A percentile compares a stretch with the other conserved stretches of the same genome.
These are phyloP conservation scores for Volutella citrinella DNA, from an alignment of 2,329 filamentous ascomycete genomes.

Conservation along the genomic window DNA sequence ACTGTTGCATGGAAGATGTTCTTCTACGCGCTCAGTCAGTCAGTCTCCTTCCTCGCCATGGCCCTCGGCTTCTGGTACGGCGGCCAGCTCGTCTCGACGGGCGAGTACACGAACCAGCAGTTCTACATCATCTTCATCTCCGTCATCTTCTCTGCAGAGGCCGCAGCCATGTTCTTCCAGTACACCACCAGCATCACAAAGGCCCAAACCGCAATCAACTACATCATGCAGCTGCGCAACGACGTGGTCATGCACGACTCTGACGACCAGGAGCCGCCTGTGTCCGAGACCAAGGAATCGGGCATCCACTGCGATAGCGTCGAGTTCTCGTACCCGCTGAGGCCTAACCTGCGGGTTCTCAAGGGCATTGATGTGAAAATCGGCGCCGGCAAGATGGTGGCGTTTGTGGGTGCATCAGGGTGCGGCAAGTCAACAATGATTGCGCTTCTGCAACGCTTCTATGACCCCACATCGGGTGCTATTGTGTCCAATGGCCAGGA, in stretches of 20 bases:
- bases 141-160: constrained; percentile 33
- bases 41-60: constrained; percentile 28
- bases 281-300: constrained; percentile 28
- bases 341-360: constrained; percentile 8
- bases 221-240: constrained; percentile 39
- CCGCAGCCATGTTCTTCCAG: constrained; percentile 31
- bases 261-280: constrained; percentile 32
- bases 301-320: constrained; percentile 13
- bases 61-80: constrained; percentile 37
- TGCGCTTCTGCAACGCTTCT: constrained; percentile 45
- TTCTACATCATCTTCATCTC: constrained; percentile 44
- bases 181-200: constrained; percentile 45
- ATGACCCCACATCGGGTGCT: constrained; percentile 32
- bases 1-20: constrained; percentile 11
- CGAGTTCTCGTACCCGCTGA: constrained; percentile 13
- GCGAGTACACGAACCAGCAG: constrained; percentile 36
- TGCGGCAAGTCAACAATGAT: constrained; percentile 61
- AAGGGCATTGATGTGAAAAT: constrained; percentile 7
- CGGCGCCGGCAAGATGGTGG: constrained; percentile 42
- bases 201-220: constrained; percentile 40
- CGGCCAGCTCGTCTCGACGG: constrained; percentile 13
- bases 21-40: constrained; percentile 19
- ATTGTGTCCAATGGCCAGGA: constrained; percentile 27
- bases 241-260: too few relatives aligned
- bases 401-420: constrained; percentile 55